Conservation (phyloP, 305 asterid genomes). For the Andrographis paniculata region DNA sequence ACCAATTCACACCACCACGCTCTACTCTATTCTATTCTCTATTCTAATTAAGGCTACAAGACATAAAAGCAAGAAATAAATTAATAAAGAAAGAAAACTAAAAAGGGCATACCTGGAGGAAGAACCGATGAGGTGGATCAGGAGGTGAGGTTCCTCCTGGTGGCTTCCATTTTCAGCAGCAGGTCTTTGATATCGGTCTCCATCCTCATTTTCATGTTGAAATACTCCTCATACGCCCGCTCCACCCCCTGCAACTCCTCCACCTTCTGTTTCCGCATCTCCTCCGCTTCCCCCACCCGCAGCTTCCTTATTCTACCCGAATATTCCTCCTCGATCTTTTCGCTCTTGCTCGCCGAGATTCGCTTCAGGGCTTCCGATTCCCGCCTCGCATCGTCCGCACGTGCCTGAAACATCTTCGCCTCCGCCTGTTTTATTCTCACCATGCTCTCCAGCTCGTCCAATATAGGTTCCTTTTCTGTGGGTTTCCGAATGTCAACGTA, state of each 20-base stretch:
- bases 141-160: slow-evolving; percentile 55
- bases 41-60: too few relatives aligned
- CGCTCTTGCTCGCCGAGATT: slow-evolving; percentile 46
- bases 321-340: slow-evolving; percentile 51
- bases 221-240: slow-evolving; percentile 64
- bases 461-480: slow-evolving; percentile 41
- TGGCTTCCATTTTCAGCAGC: slow-evolving; percentile 83
- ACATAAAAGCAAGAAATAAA: too few relatives aligned
- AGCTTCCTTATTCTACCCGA: slow-evolving; percentile 47
- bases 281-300: slow-evolving; percentile 64
- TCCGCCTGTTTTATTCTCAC: slow-evolving; percentile 88
- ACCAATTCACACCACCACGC: too few relatives aligned
- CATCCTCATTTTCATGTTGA: slow-evolving; percentile 81
- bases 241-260: slow-evolving; percentile 73
- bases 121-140: neutral
- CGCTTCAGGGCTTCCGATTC: slow-evolving; percentile 84
- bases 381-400: slow-evolving; percentile 86
- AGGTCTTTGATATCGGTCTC: slow-evolving; percentile 85
- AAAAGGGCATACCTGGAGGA: too few relatives aligned
- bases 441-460: slow-evolving; percentile 85
- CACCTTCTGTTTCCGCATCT: slow-evolving; percentile 38
- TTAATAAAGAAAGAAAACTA: too few relatives aligned
- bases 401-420: slow-evolving; percentile 80
- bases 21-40: too few relatives aligned
- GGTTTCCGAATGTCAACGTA: slow-evolving; percentile 33